Evolutionary conservation across 495 filamentous ascomycete genomes (phyloP).

Genomic region (Paragyromitra xinjiangensis): DNA sequence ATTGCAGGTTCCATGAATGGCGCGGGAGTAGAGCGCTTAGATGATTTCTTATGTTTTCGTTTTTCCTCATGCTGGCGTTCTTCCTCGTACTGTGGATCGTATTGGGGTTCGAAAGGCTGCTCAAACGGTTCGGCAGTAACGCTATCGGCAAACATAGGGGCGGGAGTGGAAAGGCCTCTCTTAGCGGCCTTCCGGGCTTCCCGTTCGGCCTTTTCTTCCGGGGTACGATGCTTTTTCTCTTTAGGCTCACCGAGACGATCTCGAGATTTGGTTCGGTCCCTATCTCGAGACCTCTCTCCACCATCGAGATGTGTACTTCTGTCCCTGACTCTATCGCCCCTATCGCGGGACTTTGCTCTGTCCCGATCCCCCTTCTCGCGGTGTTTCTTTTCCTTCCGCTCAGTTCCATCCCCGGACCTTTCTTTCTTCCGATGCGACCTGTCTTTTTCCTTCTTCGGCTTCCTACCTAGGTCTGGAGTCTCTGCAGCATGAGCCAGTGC

Average conservation of each 20-base stretch:
- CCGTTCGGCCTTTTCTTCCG: conserved; percentile 48
- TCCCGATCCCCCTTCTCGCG: conserved; percentile 36
- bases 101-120: conserved; percentile 13
- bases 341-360: conserved; percentile 30
- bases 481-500: conserved; percentile 44
- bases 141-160: conserved; percentile 38
- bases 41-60: conserved; percentile 39
- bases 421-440: conserved; percentile 48
- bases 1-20: conserved; percentile 31
- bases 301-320: conserved; percentile 16
- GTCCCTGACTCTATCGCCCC: conserved; percentile 14
- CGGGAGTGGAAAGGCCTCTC: conserved; percentile 18
- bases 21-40: conserved; percentile 29
- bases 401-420: conserved; percentile 34
- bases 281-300: conserved; percentile 24
- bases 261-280: conserved; percentile 31
- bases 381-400: conserved; percentile 49
- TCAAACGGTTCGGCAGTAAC: conserved; percentile 36
- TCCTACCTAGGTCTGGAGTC: conserved; percentile 27
- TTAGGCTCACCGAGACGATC: conserved; percentile 31
- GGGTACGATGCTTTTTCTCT: conserved; percentile 48
- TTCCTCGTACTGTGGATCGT: conserved; percentile 44
- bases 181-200: conserved; percentile 45
- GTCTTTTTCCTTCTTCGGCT: conserved; percentile 36
- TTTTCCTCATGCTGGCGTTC: conserved; percentile 23